phyloP scores from a whole-genome alignment of 2,329 filamentous ascomycete genomes.

The Chrysosporium queenslandicum region DNA sequence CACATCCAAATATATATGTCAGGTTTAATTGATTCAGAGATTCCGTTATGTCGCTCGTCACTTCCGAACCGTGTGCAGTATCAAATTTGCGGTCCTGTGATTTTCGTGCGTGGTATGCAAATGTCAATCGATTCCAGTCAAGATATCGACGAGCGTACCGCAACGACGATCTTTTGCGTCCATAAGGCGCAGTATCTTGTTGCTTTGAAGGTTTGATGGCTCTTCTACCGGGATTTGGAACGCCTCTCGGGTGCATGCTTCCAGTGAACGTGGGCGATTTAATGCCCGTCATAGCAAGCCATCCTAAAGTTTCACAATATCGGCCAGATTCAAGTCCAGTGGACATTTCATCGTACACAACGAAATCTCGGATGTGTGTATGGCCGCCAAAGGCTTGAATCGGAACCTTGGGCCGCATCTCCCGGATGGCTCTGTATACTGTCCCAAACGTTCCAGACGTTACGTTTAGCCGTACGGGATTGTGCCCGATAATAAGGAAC shows the following conservation, averaged over 20 bases:
- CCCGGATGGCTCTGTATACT: slow-evolving; percentile 51
- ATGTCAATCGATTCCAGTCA: slow-evolving; percentile 59
- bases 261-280: slow-evolving; percentile 39
- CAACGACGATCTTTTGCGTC: slow-evolving; percentile 2
- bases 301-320: slow-evolving; percentile 60
- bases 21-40: slow-evolving; percentile 47
- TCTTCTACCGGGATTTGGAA: slow-evolving; percentile 35
- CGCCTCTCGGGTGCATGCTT: slow-evolving; percentile 32
- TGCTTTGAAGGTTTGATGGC: slow-evolving; percentile 23
- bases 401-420: slow-evolving; percentile 46
- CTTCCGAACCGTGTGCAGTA: slow-evolving; percentile 37
- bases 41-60: slow-evolving; percentile 43
- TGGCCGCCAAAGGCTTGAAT: slow-evolving; percentile 59
- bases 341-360: slow-evolving; percentile 51
- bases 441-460: slow-evolving; percentile 37
- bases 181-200: neutral
- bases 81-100: slow-evolving; percentile 43
- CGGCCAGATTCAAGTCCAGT: slow-evolving; percentile 54
- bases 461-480: slow-evolving; percentile 43
- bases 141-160: slow-evolving; percentile 52
- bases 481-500: slow-evolving; percentile 56
- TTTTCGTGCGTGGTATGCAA: slow-evolving; percentile 51
- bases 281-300: slow-evolving; percentile 55
- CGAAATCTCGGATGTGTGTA: slow-evolving; percentile 55
- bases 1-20: slow-evolving; percentile 49